Percentiles rank a stretch among this genome's conserved stretches.
phyloP scores from a whole-genome alignment of 345 rosid genomes.

The Atalantia buxifolia region DNA sequence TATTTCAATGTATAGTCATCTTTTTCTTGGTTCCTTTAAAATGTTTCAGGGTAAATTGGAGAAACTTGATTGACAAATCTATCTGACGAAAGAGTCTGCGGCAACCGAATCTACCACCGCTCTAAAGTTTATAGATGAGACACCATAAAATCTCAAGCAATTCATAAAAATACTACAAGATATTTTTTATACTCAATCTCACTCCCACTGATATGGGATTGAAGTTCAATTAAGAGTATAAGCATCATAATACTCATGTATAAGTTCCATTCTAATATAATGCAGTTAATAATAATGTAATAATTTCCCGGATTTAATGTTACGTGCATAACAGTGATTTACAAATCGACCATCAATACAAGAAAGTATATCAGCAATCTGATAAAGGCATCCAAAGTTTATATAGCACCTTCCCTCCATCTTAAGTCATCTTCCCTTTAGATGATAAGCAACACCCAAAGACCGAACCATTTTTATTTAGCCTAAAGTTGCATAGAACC shows the following conservation, averaged over 20 bases:
- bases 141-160: neutral
- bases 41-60: neutral
- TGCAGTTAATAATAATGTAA: neutral
- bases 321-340: neutral
- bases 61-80: neutral
- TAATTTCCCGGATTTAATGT: neutral
- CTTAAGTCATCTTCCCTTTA: neutral
- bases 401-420: neutral
- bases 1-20: too few relatives aligned
- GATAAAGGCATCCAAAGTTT: neutral
- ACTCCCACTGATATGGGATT: neutral
- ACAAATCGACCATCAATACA: neutral
- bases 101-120: neutral
- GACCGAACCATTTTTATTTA: neutral
- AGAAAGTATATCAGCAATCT: neutral
- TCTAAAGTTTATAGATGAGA: neutral
- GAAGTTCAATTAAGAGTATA: neutral
- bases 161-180: neutral
- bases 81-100: neutral
- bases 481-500: neutral
- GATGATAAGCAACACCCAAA: neutral
- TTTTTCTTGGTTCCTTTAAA: neutral
- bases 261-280: neutral
- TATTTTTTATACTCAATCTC: neutral
- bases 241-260: neutral